These are phyloP conservation scores for Singerocomus inundabilis DNA, from an alignment of 1,284 basidiomycete genomes.

Conservation along the genomic window DNA sequence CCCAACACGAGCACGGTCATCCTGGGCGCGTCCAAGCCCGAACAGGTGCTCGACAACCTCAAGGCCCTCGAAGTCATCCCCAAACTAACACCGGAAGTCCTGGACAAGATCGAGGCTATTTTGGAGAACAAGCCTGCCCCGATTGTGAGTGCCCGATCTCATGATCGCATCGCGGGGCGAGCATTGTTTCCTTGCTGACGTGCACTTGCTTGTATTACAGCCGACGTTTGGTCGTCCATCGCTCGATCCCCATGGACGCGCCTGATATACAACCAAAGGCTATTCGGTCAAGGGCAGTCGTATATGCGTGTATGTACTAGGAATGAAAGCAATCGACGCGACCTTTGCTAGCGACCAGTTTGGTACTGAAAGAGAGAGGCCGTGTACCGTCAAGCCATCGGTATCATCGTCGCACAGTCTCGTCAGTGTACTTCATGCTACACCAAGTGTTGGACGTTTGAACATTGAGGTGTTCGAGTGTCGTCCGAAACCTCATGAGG, in stretches of 20 bases:
- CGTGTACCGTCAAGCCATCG: no score
- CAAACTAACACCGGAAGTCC: constrained; percentile 55
- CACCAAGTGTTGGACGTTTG: no score
- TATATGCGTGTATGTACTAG: background rate
- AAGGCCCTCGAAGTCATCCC: constrained; percentile 61
- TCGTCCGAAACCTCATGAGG: no score
- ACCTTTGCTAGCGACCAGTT: background rate
- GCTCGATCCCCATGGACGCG: constrained; percentile 33
- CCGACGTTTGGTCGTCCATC: constrained; percentile 29
- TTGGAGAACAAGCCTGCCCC: constrained; percentile 43
- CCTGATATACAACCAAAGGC: constrained; percentile 1
- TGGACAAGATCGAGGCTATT: constrained; percentile 56
- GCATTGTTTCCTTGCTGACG: background rate
- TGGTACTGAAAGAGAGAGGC: background rate
- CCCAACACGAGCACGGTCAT: constrained; percentile 71
- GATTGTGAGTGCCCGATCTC: constrained; percentile 24
- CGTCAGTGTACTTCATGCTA: no score
- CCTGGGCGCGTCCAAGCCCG: constrained; percentile 57
- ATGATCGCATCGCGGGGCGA: no score
- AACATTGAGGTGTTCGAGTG: no score
- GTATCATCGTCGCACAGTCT: no score
- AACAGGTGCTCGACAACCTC: constrained; percentile 61
- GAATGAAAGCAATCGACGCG: background rate
- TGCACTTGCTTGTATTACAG: constrained; percentile 13
- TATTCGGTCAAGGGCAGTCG: background rate